Evolutionary conservation across 805 yeast species (phyloP), one percentile per base, ranked within the genome.

Genomic region (Cyberlindnera xylosilytica): DNA sequence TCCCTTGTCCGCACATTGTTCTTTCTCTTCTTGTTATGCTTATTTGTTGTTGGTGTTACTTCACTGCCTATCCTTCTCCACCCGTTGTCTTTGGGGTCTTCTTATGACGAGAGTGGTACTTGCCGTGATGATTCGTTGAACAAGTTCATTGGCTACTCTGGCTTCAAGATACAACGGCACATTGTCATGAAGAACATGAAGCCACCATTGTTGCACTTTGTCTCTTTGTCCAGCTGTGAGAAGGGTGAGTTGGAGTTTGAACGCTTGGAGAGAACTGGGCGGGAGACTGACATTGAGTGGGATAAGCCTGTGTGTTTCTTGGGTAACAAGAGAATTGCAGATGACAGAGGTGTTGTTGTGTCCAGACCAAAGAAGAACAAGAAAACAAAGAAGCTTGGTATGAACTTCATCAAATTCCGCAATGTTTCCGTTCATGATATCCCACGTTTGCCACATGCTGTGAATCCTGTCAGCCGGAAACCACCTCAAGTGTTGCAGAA

Each of bases 161-260:
- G 88, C 0, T 76, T 79, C 51, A 73, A 74, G 42, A 61, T 81
- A 2, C 72, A 72, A 38, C 65, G 81, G 38, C 70, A 73, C 17
- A 73, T 72, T 44, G 65, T 70, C 18, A 55, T 72, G 19, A 72
- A 69, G 35, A 58, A 64, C 23, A 39, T 63, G 18, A 35, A 60
- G 40, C 61, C 70, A 30, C 68, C 72, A 7, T 49, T 68, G 42
- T 54, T 66, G 41, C 78, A 72, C 43, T 70, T 68, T 46, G 56
- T 79, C 15, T 58, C 72, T 3, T 47, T 81, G 15, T 63, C 73
- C 0, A 79, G 72, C 50, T 82, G 89, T 56, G 56, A 68, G 15
- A 57, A 64, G 5, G 87, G 89, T 0, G 56, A 59, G 26, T 62
- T 69, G 4, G 70, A 69, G 41, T 72, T 68, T 62, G 74, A 69